Evolutionary conservation across 139 green algal species (phyloP).

Genomic region (Tetradesmus lagerheimii): DNA sequence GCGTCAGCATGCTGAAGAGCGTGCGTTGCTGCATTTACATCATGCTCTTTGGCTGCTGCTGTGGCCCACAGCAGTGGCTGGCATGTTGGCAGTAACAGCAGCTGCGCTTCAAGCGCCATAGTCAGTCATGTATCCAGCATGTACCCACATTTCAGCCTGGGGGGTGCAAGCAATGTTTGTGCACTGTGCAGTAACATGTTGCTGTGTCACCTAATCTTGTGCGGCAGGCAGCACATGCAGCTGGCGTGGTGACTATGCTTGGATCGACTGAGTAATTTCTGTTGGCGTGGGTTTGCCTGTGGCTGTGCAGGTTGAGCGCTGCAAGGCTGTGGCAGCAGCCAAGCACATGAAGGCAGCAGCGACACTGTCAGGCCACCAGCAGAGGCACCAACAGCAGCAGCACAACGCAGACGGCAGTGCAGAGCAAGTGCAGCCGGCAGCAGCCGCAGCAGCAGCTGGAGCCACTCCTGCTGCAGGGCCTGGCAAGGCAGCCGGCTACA

Average conservation of each 20-base stretch:
- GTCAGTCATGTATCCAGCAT: too few species aligned
- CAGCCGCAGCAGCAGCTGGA: constrained; percentile 15
- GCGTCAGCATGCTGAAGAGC: too few species aligned
- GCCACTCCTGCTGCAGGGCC: not conserved
- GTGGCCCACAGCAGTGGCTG: too few species aligned
- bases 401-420: not conserved
- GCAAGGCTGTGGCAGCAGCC: constrained; percentile 49
- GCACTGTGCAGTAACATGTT: too few species aligned
- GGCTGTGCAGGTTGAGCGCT: constrained; percentile 60
- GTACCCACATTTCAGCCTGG: too few species aligned
- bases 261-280: not conserved
- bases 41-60: too few species aligned
- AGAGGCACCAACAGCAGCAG: constrained; percentile 10
- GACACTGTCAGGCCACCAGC: not conserved
- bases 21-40: too few species aligned
- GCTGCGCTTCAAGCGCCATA: too few species aligned
- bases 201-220: too few species aligned
- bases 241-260: not conserved
- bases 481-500: constrained; percentile 78
- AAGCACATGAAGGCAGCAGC: constrained; percentile 17
- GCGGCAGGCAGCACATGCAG: not conserved
- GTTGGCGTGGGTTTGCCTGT: not conserved
- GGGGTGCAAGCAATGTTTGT: too few species aligned
- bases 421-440: not conserved
- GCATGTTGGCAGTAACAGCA: too few species aligned